phyloP scores from a whole-genome alignment of 257 asterid genomes.

The Nicotiana paniculata region DNA sequence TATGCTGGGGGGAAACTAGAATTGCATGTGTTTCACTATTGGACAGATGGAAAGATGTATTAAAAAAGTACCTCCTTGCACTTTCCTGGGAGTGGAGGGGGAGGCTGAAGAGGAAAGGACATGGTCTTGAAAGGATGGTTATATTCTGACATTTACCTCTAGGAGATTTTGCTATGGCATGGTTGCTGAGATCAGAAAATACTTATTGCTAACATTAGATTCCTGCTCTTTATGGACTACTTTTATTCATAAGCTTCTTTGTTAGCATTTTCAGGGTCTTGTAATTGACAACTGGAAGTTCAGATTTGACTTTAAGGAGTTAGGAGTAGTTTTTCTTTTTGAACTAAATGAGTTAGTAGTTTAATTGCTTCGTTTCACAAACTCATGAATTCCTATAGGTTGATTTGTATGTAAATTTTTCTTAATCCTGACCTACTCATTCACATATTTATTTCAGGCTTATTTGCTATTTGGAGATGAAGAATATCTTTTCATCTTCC shows the following conservation, averaged over 20 bases:
- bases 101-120: not conserved
- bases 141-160: conserved; percentile 3
- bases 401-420: not conserved
- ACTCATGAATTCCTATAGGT: not conserved
- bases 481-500: conserved; percentile 91
- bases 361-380: not conserved
- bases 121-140: not conserved
- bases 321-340: not conserved
- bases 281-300: not conserved
- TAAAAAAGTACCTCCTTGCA: not conserved
- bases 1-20: not conserved
- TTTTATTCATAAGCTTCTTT: not conserved
- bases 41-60: not conserved
- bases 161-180: not conserved
- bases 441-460: conserved; percentile 46
- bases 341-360: not conserved
- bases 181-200: not conserved
- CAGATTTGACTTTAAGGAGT: not conserved
- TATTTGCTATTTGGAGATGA: conserved; percentile 90
- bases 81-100: conserved; percentile 2
- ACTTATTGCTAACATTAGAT: not conserved
- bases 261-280: not conserved
- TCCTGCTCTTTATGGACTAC: not conserved
- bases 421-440: not conserved
- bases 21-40: not conserved